These are phyloP conservation scores for Pisolithus albus DNA, from an alignment of 768 basidiomycete species.

Conservation along the genomic window DNA sequence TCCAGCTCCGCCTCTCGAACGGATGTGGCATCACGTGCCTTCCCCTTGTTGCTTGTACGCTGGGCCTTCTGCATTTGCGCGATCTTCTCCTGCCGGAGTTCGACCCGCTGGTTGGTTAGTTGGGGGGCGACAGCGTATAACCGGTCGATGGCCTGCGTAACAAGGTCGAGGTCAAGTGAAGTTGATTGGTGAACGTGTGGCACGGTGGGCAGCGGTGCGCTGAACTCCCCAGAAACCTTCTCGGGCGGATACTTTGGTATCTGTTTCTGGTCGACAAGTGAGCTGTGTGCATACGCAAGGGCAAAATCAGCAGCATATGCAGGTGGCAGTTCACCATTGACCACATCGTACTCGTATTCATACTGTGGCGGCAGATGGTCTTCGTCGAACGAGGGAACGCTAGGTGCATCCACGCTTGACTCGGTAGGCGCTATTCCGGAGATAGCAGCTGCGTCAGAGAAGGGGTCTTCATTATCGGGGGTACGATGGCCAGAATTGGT, in stretches of 20 bases:
- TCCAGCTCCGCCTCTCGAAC: slow-evolving; percentile 46
- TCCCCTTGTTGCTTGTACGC: slow-evolving; percentile 42
- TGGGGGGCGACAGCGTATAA: slow-evolving; percentile 84
- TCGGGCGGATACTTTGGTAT: slow-evolving; percentile 15
- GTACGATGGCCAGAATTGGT: background rate
- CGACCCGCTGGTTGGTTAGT: slow-evolving; percentile 87
- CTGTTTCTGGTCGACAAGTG: slow-evolving; percentile 7
- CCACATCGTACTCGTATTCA: slow-evolving; percentile 24
- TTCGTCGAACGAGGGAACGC: slow-evolving; percentile 9
- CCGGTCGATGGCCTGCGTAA: slow-evolving; percentile 85
- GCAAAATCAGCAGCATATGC: slow-evolving; percentile 15
- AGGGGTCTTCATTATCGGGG: background rate
- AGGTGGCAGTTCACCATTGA: slow-evolving; percentile 19
- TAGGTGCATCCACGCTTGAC: background rate
- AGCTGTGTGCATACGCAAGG: background rate
- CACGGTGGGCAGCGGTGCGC: slow-evolving; percentile 39
- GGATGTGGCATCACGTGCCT: slow-evolving; percentile 33
- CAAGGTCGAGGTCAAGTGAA: slow-evolving; percentile 75
- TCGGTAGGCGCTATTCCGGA: background rate
- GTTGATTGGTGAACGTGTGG: slow-evolving; percentile 43
- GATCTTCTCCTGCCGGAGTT: slow-evolving; percentile 65
- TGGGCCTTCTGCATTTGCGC: slow-evolving; percentile 70
- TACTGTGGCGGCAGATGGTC: slow-evolving; percentile 51
- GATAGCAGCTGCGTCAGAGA: background rate
- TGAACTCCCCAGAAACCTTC: slow-evolving; percentile 8